These are phyloP conservation scores for Aspergillus pseudoviridinutans DNA, from an alignment of 2,329 filamentous ascomycete species.

Conservation along the genomic window DNA sequence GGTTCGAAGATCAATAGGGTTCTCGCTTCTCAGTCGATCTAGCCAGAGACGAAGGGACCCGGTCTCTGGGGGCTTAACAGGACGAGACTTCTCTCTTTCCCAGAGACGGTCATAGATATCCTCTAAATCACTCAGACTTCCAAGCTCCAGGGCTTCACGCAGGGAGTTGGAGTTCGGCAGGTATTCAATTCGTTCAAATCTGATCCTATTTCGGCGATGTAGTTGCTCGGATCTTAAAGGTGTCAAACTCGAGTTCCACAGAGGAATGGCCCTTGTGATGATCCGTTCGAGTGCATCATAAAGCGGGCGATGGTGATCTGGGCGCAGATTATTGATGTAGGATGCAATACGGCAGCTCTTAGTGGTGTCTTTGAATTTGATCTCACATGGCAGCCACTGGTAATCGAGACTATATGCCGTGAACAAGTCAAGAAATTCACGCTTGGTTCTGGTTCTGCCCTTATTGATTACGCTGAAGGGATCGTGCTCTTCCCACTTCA, in stretches of 20 bases:
- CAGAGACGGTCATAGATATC: background rate
- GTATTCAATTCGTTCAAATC: slow-evolving; percentile 8
- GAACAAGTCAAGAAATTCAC: background rate
- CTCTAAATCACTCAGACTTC: background rate
- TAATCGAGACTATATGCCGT: slow-evolving; percentile 28
- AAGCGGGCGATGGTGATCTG: slow-evolving; percentile 26
- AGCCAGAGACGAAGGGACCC: background rate
- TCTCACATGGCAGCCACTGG: slow-evolving; percentile 48
- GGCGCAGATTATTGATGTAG: slow-evolving; percentile 46
- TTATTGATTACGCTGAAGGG: background rate
- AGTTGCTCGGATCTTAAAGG: background rate
- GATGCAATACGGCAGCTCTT: slow-evolving; percentile 28
- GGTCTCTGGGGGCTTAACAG: slow-evolving; percentile 15
- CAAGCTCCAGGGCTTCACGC: background rate
- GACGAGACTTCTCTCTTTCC: background rate
- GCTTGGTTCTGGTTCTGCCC: background rate
- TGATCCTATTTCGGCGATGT: slow-evolving; percentile 4
- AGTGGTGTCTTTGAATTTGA: slow-evolving; percentile 20
- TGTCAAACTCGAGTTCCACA: slow-evolving; percentile 41
- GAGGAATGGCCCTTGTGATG: slow-evolving; percentile 38
- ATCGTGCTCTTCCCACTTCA: background rate
- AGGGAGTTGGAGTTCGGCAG: background rate
- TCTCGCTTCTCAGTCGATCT: background rate
- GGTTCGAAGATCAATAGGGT: slow-evolving; percentile 16
- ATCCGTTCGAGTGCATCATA: slow-evolving; percentile 38